phyloP scores from a whole-genome alignment of 2,329 filamentous ascomycete genomes.

The Fusarium sp. region DNA sequence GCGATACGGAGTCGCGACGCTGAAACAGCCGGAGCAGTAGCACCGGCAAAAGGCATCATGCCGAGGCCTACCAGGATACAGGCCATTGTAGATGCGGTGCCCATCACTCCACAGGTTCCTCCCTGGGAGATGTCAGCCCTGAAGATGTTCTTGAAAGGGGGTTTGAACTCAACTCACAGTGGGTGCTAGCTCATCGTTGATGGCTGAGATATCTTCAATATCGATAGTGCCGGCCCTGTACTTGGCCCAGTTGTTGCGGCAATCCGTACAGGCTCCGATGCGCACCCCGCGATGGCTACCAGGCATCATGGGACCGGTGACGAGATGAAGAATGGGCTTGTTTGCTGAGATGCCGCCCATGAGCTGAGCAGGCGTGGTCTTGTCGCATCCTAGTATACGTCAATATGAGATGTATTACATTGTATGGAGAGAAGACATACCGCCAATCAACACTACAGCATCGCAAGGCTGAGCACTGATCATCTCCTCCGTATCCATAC shows the following conservation, averaged over 20 bases:
- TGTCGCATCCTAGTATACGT: slow-evolving; percentile 70
- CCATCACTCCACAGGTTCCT: slow-evolving; percentile 91
- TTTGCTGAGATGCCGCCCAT: slow-evolving; percentile 82
- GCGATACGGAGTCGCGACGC: slow-evolving; percentile 85
- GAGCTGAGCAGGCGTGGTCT: slow-evolving; percentile 77
- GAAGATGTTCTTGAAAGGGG: not conserved
- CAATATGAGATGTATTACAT: not conserved
- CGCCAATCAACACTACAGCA: slow-evolving; percentile 74
- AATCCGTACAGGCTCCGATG: slow-evolving; percentile 80
- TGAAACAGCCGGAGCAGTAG: slow-evolving; percentile 81
- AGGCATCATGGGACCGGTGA: slow-evolving; percentile 81
- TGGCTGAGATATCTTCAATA: slow-evolving; percentile 75
- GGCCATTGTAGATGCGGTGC: slow-evolving; percentile 90
- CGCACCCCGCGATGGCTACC: slow-evolving; percentile 72
- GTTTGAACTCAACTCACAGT: slow-evolving; percentile 62
- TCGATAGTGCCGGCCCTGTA: slow-evolving; percentile 74
- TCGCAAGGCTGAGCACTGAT: slow-evolving; percentile 77
- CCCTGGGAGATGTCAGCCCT: slow-evolving; percentile 52
- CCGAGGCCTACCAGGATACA: slow-evolving; percentile 85
- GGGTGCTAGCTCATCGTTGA: slow-evolving; percentile 79
- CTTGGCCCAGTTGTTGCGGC: slow-evolving; percentile 77
- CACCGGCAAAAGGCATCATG: slow-evolving; percentile 80
- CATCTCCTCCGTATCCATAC: slow-evolving; percentile 85
- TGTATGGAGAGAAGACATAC: slow-evolving; percentile 49
- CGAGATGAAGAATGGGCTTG: slow-evolving; percentile 74